These are phyloP conservation scores for Pyrus bretschneideri DNA, from an alignment of 306 rosid genomes.

Conservation along the genomic window DNA sequence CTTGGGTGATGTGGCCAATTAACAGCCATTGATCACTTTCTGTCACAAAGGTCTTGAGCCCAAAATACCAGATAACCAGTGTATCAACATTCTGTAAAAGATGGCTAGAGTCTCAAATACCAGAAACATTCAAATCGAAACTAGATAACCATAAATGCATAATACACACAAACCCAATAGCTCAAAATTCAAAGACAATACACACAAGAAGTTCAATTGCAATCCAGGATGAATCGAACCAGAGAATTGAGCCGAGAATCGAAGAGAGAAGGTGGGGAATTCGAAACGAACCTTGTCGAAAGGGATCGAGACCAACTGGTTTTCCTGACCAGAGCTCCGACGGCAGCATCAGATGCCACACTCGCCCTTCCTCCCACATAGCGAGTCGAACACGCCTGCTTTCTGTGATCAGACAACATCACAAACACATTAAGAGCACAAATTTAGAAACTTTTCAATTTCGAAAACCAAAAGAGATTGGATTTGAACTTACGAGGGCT, in stretches of 20 bases:
- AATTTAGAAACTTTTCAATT: not conserved
- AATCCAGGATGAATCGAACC: not conserved
- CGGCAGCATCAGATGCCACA: conserved; percentile 35
- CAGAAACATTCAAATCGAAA: too few species aligned
- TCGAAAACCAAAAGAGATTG: not conserved
- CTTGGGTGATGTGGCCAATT: too few species aligned
- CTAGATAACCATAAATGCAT: not conserved
- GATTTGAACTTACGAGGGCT: conserved; percentile 24
- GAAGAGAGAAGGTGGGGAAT: not conserved
- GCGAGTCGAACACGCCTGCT: conserved; percentile 9
- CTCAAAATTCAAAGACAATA: not conserved
- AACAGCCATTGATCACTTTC: too few species aligned
- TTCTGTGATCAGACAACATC: conserved; percentile 28
- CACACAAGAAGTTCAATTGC: not conserved
- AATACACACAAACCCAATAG: not conserved
- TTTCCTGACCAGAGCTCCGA: conserved; percentile 34
- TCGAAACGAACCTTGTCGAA: conserved; percentile 56
- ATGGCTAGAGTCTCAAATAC: too few species aligned
- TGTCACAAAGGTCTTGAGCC: too few species aligned
- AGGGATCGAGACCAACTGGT: conserved; percentile 89
- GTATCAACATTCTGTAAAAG: too few species aligned
- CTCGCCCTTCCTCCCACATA: conserved; percentile 33
- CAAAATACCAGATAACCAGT: too few species aligned
- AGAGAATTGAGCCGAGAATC: not conserved
- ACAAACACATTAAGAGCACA: not conserved